Conservation (phyloP, 139 green algal species). For the Pycnococcus provasolii region DNA sequence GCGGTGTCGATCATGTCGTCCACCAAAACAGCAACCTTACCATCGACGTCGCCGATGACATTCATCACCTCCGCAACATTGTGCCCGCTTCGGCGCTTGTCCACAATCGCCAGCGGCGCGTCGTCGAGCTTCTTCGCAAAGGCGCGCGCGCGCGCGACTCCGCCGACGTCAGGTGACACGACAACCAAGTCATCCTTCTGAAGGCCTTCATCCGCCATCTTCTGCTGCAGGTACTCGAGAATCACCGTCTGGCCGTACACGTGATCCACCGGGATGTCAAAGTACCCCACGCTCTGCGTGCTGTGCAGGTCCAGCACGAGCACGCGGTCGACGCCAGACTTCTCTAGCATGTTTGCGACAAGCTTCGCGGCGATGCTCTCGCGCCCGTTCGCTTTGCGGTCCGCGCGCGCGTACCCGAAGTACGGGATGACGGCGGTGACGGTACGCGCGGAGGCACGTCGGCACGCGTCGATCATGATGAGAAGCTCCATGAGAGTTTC, state of each 20-base stretch:
- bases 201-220: constrained; percentile 58
- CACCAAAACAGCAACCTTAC: constrained; percentile 96
- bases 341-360: constrained; percentile 95
- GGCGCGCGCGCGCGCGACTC: constrained; percentile 83
- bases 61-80: constrained; percentile 99
- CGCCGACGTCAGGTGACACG: constrained; percentile 96
- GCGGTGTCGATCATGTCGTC: constrained; percentile 99
- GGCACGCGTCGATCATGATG: constrained; percentile 92
- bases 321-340: constrained; percentile 84
- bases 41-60: constrained; percentile 93
- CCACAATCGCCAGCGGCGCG: constrained; percentile 93
- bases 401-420: constrained; percentile 71
- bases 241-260: constrained; percentile 74
- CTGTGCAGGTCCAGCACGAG: constrained; percentile 92
- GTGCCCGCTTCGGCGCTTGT: constrained; percentile 90
- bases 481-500: constrained; percentile 96
- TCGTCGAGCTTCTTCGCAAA: constrained; percentile 99
- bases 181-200: constrained; percentile 78
- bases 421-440: constrained; percentile 92
- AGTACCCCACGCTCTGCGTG: constrained; percentile 67
- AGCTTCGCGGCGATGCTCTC: constrained; percentile 98
- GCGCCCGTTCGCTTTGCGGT: constrained; percentile 78
- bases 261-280: constrained; percentile 98
- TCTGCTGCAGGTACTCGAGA: constrained; percentile 95
- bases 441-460: constrained; percentile 76